A percentile compares a stretch with the other conserved stretches of the same genome.
Conservation (phyloP, 768 basidiomycete genomes). For the Tricholoma terreum region DNA sequence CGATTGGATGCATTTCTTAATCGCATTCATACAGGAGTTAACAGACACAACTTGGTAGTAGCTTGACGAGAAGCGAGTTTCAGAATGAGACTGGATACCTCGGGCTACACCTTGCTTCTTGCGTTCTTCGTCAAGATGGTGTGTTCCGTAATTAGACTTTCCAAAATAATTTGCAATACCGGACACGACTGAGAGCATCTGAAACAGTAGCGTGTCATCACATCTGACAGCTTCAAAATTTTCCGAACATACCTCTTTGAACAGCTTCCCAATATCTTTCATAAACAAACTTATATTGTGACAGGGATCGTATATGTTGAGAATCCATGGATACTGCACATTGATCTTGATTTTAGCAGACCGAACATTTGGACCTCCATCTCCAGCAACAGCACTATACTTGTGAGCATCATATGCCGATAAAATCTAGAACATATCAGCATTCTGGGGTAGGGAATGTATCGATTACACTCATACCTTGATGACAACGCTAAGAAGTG, state of each 20-base stretch:
- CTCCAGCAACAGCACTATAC: slow-evolving; percentile 21
- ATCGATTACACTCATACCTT: slow-evolving; percentile 1
- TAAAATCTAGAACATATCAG: slow-evolving; percentile 10
- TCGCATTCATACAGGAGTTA: slow-evolving; percentile 18
- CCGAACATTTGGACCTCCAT: slow-evolving; percentile 27
- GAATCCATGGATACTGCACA: slow-evolving; percentile 18
- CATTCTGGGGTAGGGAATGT: background rate
- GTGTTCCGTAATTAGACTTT: slow-evolving; percentile 25
- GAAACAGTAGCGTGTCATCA: background rate
- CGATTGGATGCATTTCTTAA: slow-evolving; percentile 13
- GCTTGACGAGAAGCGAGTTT: slow-evolving; percentile 25
- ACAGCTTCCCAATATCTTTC: slow-evolving; percentile 28
- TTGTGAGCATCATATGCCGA: slow-evolving; percentile 5
- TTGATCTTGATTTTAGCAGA: slow-evolving; percentile 12
- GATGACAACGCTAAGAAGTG: slow-evolving; percentile 8
- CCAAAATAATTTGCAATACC: slow-evolving; percentile 25
- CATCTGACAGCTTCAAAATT: too few relatives aligned
- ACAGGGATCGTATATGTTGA: slow-evolving; percentile 26
- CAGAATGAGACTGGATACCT: slow-evolving; percentile 22
- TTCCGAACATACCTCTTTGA: slow-evolving; percentile 19
- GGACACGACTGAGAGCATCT: slow-evolving; percentile 20
- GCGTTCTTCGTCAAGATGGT: slow-evolving; percentile 16
- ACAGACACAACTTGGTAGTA: slow-evolving; percentile 22
- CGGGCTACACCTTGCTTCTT: slow-evolving; percentile 14
- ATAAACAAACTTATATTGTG: slow-evolving; percentile 27